phyloP scores from a whole-genome alignment of 345 rosid species.

The Noccaea bulbosa region DNA sequence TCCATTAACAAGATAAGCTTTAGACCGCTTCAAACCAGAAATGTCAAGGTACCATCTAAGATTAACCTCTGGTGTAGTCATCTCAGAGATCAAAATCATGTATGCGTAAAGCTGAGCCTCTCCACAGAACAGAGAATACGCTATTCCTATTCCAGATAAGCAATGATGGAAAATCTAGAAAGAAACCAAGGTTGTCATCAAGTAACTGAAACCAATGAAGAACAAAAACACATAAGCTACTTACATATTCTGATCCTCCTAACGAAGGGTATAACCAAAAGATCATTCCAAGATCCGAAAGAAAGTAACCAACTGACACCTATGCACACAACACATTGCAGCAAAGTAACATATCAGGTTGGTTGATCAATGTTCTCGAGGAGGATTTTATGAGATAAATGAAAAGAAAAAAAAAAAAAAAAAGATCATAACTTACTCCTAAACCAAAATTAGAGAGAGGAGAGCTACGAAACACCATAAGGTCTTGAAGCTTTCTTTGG shows the following conservation, averaged over 20 bases:
- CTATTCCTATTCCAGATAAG: slow-evolving; percentile 65
- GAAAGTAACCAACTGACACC: slow-evolving; percentile 91
- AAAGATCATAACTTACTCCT: slow-evolving; percentile 57
- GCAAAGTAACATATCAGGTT: not conserved
- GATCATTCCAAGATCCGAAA: slow-evolving; percentile 79
- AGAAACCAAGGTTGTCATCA: slow-evolving; percentile 14
- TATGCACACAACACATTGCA: slow-evolving; percentile 33
- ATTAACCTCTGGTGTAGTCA: slow-evolving; percentile 86
- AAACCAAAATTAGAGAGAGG: slow-evolving; percentile 67
- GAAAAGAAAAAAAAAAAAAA: not conserved
- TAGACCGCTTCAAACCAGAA: slow-evolving; percentile 80
- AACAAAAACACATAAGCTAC: slow-evolving; percentile 31
- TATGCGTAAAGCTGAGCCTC: slow-evolving; percentile 85
- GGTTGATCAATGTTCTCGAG: not conserved
- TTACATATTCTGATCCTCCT: slow-evolving; percentile 90
- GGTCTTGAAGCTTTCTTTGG: slow-evolving; percentile 43
- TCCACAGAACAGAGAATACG: slow-evolving; percentile 73
- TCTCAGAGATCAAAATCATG: slow-evolving; percentile 85
- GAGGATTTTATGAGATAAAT: not conserved
- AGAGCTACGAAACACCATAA: slow-evolving; percentile 64
- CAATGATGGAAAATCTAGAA: slow-evolving; percentile 79
- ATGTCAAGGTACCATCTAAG: slow-evolving; percentile 90
- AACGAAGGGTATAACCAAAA: slow-evolving; percentile 81
- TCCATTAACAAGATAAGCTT: slow-evolving; percentile 76
- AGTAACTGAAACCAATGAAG: slow-evolving; percentile 10